Conservation (phyloP, 2,329 filamentous ascomycete species). For the Sclerotinia subarctica region DNA sequence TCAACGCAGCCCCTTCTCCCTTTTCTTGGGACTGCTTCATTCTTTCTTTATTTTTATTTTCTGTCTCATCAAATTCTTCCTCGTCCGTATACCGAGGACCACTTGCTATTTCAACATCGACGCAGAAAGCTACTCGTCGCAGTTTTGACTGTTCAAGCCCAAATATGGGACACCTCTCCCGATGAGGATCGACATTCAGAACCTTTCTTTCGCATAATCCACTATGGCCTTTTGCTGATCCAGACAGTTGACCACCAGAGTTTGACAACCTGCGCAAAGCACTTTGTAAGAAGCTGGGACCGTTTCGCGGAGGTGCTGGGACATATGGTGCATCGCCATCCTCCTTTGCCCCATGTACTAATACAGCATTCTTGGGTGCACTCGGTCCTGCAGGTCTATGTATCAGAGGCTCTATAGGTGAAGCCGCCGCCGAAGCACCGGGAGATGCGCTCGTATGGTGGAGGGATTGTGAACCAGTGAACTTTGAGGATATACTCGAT, state of each 20-base stretch:
- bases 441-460: constrained; percentile 32
- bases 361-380: constrained; percentile 56
- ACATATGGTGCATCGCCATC: constrained; percentile 66
- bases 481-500: constrained; percentile 87
- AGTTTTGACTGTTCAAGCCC: constrained; percentile 80
- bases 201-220: constrained; percentile 76
- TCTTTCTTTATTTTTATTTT: constrained; percentile 54
- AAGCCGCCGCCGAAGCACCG: constrained; percentile 27
- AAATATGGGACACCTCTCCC: constrained; percentile 73
- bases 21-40: constrained; percentile 65
- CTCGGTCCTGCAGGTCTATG: constrained; percentile 32
- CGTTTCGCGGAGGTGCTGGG: constrained; percentile 69
- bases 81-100: constrained; percentile 73
- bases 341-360: constrained; percentile 54
- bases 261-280: constrained; percentile 78
- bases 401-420: constrained; percentile 39
- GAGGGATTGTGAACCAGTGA: constrained; percentile 52
- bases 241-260: constrained; percentile 42
- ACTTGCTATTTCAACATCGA: constrained; percentile 94
- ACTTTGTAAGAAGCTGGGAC: constrained; percentile 72
- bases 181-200: constrained; percentile 78
- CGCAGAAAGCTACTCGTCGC: constrained; percentile 87
- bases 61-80: constrained; percentile 53
- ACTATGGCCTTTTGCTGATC: constrained; percentile 52
- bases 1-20: constrained; percentile 71